These are phyloP conservation scores for Pholiota microspora DNA, from an alignment of 768 basidiomycete species.

Conservation along the genomic window DNA sequence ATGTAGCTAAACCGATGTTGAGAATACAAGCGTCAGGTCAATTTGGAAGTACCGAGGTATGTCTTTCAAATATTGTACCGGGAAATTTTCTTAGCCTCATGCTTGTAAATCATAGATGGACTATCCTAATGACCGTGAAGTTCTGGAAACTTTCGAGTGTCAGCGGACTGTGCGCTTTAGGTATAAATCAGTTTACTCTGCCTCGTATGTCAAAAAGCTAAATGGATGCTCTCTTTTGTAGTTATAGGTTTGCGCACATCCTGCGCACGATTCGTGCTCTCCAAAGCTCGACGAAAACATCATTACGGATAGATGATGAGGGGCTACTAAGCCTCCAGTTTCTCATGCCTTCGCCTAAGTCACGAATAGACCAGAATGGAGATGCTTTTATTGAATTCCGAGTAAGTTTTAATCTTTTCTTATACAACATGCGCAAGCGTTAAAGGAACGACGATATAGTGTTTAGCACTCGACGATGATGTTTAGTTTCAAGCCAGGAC, in stretches of 20 bases:
- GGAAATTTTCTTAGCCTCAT: neutral
- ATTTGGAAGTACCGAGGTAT: conserved; percentile 83
- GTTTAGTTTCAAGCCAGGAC: no score
- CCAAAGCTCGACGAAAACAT: conserved; percentile 83
- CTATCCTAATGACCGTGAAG: conserved; percentile 90
- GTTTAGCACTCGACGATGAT: conserved; percentile 35
- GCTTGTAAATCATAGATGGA: conserved; percentile 72
- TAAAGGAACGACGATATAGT: conserved; percentile 24
- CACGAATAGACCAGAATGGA: conserved; percentile 34
- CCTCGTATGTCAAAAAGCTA: no score
- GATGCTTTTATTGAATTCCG: conserved; percentile 86
- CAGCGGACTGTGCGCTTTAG: conserved; percentile 62
- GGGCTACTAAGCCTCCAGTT: conserved; percentile 89
- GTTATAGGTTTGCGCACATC: conserved; percentile 85
- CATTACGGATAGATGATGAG: conserved; percentile 78
- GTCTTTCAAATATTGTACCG: conserved; percentile 1
- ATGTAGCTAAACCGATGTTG: conserved; percentile 57
- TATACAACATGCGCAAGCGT: neutral
- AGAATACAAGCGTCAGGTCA: conserved; percentile 79
- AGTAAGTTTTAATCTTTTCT: conserved; percentile 47
- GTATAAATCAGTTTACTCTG: conserved; percentile 36
- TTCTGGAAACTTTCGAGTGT: conserved; percentile 90
- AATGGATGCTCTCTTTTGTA: conserved; percentile 26
- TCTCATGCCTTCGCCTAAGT: conserved; percentile 65
- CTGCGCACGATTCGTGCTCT: conserved; percentile 69